Base-by-base conservation (phyloP, 768 basidiomycete genomes). In the Rhizopogon vesiculosus region DNA sequence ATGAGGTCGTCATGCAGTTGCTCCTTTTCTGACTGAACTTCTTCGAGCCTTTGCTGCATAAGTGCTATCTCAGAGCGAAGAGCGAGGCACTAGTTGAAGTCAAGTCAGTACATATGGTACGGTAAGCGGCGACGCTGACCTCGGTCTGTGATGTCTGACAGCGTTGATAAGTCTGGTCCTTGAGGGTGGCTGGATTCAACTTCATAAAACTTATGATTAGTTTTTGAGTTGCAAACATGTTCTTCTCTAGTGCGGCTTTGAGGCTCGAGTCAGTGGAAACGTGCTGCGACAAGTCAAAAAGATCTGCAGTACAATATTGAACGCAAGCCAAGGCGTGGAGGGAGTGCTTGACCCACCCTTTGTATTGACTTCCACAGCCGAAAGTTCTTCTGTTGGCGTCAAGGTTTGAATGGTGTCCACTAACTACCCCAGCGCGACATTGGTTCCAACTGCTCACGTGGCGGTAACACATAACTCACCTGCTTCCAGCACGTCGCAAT, bases 401-500 rank as follows among this genome's bases (percentile, higher is more conserved):
- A 89, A 70, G 19, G 81, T 72, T 42, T 81, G 81, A 64, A 89
- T 83, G 18, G 86, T 79, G 52, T 85, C 81, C 35, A 89, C 75
- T 41, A 91, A 72, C 88, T 91, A 58, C 22, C 43, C 52, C n/a
- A 48, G 42, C 50, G 33, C 35, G 51, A 54, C 39, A 28, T n/a
- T 51, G 52, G 50, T 44, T 19, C 46, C 35, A 28, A 28, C 55
- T 6, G 40, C 45, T 40, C 6, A 50, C 53, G 45, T 53, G 52
- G 33, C 18, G 39, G 44, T 41, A 51, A 31, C 42, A 62, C 44
- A 53, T 44, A n/a, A 40, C 71, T 49, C 69, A 92, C 88, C 77
- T 89, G 86, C 51, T 79, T 76, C 91, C 91, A 93, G 65, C 87
- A 91, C 5, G 87, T 84, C 38, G 86, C 82, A 62, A 92, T 84